A percentile compares a stretch with the other conserved stretches of the same genome.
phyloP scores from a whole-genome alignment of 179 eudicot species.

The Vitellaria paradoxa region DNA sequence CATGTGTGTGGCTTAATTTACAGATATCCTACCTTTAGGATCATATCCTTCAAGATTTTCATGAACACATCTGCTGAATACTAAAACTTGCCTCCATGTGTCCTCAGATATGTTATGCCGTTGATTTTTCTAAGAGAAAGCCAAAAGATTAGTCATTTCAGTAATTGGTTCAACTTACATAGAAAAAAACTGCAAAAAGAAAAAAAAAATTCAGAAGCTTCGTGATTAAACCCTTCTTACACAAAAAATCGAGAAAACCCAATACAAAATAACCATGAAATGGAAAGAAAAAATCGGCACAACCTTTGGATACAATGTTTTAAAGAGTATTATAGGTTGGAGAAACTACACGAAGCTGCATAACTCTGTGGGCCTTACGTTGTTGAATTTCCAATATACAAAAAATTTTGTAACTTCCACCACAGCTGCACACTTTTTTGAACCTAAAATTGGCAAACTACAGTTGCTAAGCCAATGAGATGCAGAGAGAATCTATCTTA shows the following conservation, averaged over 20 bases:
- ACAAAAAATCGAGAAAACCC: background rate
- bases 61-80: conserved; percentile 90
- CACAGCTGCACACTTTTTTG: background rate
- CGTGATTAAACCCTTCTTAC: background rate
- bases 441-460: background rate
- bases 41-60: conserved; percentile 97
- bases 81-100: conserved; percentile 90
- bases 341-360: background rate
- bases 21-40: conserved; percentile 69
- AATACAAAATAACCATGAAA: background rate
- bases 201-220: background rate
- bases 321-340: background rate
- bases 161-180: background rate
- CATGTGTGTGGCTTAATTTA: background rate
- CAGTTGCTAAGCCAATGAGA: no score
- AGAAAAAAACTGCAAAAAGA: background rate
- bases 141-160: background rate
- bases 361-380: background rate
- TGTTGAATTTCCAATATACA: background rate
- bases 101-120: conserved; percentile 91
- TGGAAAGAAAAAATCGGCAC: background rate
- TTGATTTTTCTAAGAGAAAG: conserved; percentile 59
- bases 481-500: background rate
- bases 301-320: background rate
- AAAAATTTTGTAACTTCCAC: background rate